Percentiles rank a stretch among this genome's conserved stretches.
These are phyloP conservation scores for Tilletia indica DNA, from an alignment of 1,284 basidiomycete genomes.

Conservation along the genomic window DNA sequence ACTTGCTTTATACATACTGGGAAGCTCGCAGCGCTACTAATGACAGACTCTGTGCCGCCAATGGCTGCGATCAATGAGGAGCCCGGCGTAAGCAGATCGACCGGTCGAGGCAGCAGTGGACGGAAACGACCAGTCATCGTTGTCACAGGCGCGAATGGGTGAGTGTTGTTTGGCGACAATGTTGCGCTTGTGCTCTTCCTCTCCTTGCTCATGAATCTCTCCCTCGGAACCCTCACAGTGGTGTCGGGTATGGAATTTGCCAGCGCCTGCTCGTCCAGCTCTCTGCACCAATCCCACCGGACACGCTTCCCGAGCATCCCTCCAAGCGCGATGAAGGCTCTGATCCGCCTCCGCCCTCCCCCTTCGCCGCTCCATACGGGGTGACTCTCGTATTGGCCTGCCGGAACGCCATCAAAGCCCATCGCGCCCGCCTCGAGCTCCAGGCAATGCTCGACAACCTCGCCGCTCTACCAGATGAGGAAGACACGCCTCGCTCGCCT, in stretches of 20 bases:
- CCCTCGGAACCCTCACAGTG: constrained; percentile 22
- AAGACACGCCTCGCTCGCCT: not conserved
- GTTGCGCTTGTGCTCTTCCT: not conserved
- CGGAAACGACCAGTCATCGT: constrained; percentile 44
- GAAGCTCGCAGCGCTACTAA: too few species aligned
- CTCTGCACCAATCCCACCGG: constrained; percentile 47
- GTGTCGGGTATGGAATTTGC: constrained; percentile 54
- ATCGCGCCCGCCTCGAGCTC: constrained; percentile 45
- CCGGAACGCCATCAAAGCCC: constrained; percentile 54
- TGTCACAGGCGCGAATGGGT: constrained; percentile 51
- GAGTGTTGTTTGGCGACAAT: not conserved
- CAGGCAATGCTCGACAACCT: constrained; percentile 42
- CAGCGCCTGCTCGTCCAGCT: constrained; percentile 54
- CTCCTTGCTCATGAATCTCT: not conserved
- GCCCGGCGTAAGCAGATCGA: constrained; percentile 77
- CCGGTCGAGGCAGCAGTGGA: not conserved
- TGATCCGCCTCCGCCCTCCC: constrained; percentile 34
- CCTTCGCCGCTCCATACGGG: constrained; percentile 52
- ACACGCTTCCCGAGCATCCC: constrained; percentile 39
- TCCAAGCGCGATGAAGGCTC: constrained; percentile 18
- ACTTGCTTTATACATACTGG: too few species aligned
- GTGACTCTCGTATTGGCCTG: constrained; percentile 53
- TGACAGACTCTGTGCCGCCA: too few species aligned
- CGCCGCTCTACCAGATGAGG: constrained; percentile 18
- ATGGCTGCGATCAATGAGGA: constrained; percentile 72